phyloP scores from a whole-genome alignment of 1,284 basidiomycete species.

The Rhizoctonia solani region DNA sequence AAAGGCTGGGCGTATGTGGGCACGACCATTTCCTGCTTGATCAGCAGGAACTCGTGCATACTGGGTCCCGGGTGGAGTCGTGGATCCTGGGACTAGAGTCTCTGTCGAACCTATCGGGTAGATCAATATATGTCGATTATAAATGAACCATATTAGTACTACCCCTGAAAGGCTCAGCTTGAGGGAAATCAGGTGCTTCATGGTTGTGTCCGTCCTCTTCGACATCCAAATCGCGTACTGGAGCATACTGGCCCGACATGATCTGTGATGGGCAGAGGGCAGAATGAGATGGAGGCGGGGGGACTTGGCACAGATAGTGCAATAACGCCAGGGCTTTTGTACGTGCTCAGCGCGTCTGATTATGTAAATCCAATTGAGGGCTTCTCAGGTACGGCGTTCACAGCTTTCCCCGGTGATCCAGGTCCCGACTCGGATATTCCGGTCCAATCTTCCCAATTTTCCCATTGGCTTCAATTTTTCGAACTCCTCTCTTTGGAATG shows the following conservation, averaged over 20 bases:
- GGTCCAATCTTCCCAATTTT: too few species aligned
- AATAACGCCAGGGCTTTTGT: background rate
- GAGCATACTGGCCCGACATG: conserved; percentile 10
- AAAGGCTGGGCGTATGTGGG: conserved; percentile 5
- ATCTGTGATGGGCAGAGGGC: background rate
- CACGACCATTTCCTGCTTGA: background rate
- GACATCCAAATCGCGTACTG: conserved; percentile 5
- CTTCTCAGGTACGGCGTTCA: too few species aligned
- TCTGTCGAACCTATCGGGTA: background rate
- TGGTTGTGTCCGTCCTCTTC: background rate
- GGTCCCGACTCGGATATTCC: background rate
- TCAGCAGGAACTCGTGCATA: background rate
- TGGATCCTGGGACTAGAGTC: background rate
- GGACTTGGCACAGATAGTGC: background rate
- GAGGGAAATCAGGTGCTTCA: conserved; percentile 6
- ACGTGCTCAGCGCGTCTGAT: too few species aligned
- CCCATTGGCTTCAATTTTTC: too few species aligned
- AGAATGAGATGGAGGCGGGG: background rate
- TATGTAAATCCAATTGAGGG: too few species aligned
- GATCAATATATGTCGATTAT: too few species aligned
- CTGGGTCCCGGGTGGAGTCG: background rate
- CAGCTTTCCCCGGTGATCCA: background rate
- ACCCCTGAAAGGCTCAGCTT: conserved; percentile 4
- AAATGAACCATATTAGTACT: too few species aligned
- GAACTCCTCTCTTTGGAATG: too few species aligned